phyloP scores from a whole-genome alignment of 345 rosid species.

The Acer campestre region DNA sequence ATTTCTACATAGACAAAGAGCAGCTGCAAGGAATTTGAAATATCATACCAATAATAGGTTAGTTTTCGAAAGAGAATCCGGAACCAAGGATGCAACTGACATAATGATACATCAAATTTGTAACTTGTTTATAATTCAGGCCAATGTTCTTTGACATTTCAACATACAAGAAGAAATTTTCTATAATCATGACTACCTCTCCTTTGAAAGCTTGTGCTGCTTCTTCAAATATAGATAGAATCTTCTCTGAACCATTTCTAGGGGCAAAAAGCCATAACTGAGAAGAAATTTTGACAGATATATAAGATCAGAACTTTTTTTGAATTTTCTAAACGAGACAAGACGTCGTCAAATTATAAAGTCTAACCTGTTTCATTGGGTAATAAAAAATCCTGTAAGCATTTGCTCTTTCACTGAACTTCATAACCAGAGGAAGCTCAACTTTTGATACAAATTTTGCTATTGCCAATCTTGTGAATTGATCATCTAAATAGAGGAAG shows the following conservation, averaged over 20 bases:
- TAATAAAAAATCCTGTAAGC: not conserved
- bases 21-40: constrained; percentile 21
- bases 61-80: not conserved
- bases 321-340: constrained; percentile 6
- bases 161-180: not conserved
- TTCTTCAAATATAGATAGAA: constrained; percentile 19
- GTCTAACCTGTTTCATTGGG: constrained; percentile 17
- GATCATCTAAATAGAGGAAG: constrained; percentile 6
- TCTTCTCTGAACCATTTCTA: not conserved
- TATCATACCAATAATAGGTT: not conserved
- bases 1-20: constrained; percentile 19
- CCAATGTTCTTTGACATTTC: not conserved
- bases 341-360: not conserved
- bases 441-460: not conserved
- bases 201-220: constrained; percentile 25
- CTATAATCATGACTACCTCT: constrained; percentile 22
- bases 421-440: constrained; percentile 1
- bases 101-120: no score
- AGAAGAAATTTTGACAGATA: not conserved
- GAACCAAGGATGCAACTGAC: no score
- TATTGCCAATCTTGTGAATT: constrained; percentile 18
- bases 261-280: constrained; percentile 36
- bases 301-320: not conserved
- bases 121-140: no score
- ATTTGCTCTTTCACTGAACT: not conserved